These are phyloP conservation scores for Glarea lozoyensis DNA, from an alignment of 495 filamentous ascomycete species.

Conservation along the genomic window DNA sequence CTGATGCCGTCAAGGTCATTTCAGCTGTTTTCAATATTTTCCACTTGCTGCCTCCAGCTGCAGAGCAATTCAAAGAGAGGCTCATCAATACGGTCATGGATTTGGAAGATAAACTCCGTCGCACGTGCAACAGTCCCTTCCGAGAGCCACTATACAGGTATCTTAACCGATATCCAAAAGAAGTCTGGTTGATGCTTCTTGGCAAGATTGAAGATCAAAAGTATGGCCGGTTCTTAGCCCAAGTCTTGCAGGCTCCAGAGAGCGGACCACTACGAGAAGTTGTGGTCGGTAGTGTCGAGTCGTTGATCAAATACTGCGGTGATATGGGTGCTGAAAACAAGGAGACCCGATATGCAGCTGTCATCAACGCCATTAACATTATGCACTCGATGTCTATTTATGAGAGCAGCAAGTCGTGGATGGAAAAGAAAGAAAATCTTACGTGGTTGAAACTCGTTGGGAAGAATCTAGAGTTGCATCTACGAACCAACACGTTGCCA, in stretches of 20 bases:
- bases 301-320: slow-evolving; percentile 55
- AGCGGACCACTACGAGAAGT: slow-evolving; percentile 67
- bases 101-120: slow-evolving; percentile 73
- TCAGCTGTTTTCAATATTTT: slow-evolving; percentile 93
- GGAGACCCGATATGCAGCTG: slow-evolving; percentile 55
- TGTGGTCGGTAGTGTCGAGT: slow-evolving; percentile 63
- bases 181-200: slow-evolving; percentile 72
- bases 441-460: slow-evolving; percentile 63
- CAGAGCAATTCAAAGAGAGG: slow-evolving; percentile 80
- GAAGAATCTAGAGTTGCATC: slow-evolving; percentile 63
- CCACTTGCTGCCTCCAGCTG: slow-evolving; percentile 82
- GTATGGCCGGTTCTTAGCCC: slow-evolving; percentile 90
- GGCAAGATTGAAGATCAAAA: slow-evolving; percentile 68
- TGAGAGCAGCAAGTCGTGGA: slow-evolving; percentile 54
- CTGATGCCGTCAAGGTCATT: slow-evolving; percentile 82
- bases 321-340: slow-evolving; percentile 48
- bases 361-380: slow-evolving; percentile 82
- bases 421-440: slow-evolving; percentile 66
- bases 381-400: slow-evolving; percentile 64
- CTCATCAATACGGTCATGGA: slow-evolving; percentile 83
- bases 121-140: slow-evolving; percentile 92
- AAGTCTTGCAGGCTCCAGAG: slow-evolving; percentile 70
- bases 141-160: slow-evolving; percentile 87
- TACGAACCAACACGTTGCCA: slow-evolving; percentile 59
- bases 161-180: slow-evolving; percentile 83